Evolutionary conservation across 1,284 basidiomycete species (phyloP).

Genomic region (Fistulinella cinereoalba): DNA sequence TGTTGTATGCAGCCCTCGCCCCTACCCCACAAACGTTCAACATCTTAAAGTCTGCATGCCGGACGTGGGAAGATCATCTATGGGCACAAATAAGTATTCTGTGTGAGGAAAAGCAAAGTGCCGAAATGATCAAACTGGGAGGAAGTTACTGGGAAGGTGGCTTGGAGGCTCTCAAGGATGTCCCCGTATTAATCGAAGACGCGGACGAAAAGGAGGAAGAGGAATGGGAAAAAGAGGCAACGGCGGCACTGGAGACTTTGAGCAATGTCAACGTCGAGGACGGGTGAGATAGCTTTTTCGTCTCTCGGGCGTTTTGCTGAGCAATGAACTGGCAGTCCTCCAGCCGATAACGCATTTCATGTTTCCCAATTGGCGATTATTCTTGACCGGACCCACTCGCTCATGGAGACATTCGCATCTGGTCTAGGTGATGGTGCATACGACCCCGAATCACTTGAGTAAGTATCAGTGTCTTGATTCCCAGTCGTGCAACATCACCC

Average conservation of each 20-base stretch:
- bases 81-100: slow-evolving; percentile 90
- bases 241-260: slow-evolving; percentile 50
- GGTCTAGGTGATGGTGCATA: slow-evolving; percentile 54
- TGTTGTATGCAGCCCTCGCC: slow-evolving; percentile 84
- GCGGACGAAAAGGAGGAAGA: slow-evolving; percentile 50
- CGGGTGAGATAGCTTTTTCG: slow-evolving; percentile 42
- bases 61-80: slow-evolving; percentile 91
- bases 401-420: slow-evolving; percentile 73
- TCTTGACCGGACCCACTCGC: slow-evolving; percentile 63
- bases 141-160: slow-evolving; percentile 66
- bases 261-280: slow-evolving; percentile 53
- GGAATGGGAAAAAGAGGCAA: slow-evolving; percentile 63
- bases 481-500: slow-evolving; percentile 2
- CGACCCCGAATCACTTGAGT: slow-evolving; percentile 59
- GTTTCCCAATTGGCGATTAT: slow-evolving; percentile 86
- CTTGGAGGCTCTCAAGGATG: slow-evolving; percentile 40
- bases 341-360: slow-evolving; percentile 81
- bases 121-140: slow-evolving; percentile 54
- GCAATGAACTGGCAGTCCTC: slow-evolving; percentile 41
- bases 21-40: slow-evolving; percentile 74
- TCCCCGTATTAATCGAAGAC: slow-evolving; percentile 30
- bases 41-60: slow-evolving; percentile 75
- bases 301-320: slow-evolving; percentile 4
- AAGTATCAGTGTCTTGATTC: slow-evolving; percentile 31
- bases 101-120: slow-evolving; percentile 77